A percentile compares a stretch with the other conserved stretches of the same genome.
Evolutionary conservation across 2,329 filamentous ascomycete genomes (phyloP).

Genomic region (Cordyceps farinosa): DNA sequence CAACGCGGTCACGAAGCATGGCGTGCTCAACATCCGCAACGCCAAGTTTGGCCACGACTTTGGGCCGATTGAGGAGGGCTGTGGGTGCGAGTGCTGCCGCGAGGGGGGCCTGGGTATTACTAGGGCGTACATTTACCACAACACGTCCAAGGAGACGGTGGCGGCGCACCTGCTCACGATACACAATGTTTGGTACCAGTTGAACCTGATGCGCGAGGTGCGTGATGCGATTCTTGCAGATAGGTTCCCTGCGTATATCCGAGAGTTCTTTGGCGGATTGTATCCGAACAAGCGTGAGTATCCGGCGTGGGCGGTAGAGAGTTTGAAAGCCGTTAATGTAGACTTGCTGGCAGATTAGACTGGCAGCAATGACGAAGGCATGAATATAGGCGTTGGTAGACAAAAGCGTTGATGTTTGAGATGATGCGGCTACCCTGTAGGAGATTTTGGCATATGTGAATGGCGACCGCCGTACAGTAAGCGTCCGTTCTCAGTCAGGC

Average conservation of each 20-base stretch:
- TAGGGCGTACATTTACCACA: constrained; percentile 84
- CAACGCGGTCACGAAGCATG: constrained; percentile 79
- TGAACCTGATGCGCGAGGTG: constrained; percentile 74
- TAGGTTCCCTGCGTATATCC: constrained; percentile 72
- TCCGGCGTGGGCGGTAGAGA: constrained; percentile 80
- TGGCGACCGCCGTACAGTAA: no score
- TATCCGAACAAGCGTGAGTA: constrained; percentile 63
- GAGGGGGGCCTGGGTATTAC: constrained; percentile 75
- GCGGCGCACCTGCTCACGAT: constrained; percentile 82
- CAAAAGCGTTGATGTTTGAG: background rate
- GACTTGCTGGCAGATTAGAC: constrained; percentile 42
- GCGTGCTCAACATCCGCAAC: constrained; percentile 81
- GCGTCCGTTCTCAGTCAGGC: background rate
- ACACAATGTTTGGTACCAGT: constrained; percentile 92
- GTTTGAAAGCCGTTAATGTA: constrained; percentile 74
- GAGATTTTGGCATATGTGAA: background rate
- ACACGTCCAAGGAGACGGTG: constrained; percentile 90
- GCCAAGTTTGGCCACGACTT: constrained; percentile 76
- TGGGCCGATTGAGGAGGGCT: constrained; percentile 75
- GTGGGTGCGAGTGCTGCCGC: constrained; percentile 74
- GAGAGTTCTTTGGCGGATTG: constrained; percentile 70
- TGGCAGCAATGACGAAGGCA: background rate
- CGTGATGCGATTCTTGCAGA: constrained; percentile 79
- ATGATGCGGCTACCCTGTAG: background rate
- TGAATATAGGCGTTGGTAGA: constrained; percentile 5